Conservation (phyloP, 768 basidiomycete genomes). For the Imleria badia region DNA sequence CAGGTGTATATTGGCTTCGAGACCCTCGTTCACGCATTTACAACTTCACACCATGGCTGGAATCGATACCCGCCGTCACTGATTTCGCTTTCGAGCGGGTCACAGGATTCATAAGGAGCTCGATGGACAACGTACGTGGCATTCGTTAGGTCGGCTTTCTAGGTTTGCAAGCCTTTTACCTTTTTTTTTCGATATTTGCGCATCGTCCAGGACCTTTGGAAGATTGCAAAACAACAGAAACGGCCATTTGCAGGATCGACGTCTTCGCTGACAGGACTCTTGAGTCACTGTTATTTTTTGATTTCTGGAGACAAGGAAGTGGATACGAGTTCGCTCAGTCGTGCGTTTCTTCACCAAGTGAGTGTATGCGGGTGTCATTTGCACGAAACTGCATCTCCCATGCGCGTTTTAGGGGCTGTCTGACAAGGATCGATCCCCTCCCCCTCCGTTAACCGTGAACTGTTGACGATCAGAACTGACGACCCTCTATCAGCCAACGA, state of each 20-base stretch:
- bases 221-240: constrained; percentile 56
- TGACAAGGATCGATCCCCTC: background rate
- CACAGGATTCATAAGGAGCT: constrained; percentile 73
- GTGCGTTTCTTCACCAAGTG: constrained; percentile 59
- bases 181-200: background rate
- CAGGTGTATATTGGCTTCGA: constrained; percentile 84
- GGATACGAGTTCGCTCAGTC: constrained; percentile 60
- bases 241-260: constrained; percentile 82
- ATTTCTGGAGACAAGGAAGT: constrained; percentile 71
- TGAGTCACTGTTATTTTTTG: constrained; percentile 86
- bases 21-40: constrained; percentile 85
- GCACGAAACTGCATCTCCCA: no score
- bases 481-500: constrained; percentile 42
- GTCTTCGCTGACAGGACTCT: constrained; percentile 80
- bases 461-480: constrained; percentile 2
- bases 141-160: background rate
- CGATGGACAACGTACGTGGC: constrained; percentile 61
- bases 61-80: constrained; percentile 69
- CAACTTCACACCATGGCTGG: constrained; percentile 75
- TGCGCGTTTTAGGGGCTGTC: no score
- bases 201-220: constrained; percentile 55
- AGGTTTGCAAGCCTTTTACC: background rate
- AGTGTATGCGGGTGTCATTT: constrained; percentile 14
- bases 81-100: constrained; percentile 86
- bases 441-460: background rate